Evolutionary conservation across 805 yeast genomes (phyloP), one percentile per base, ranked within the genome.

Genomic region (Lipomyces sp.): DNA sequence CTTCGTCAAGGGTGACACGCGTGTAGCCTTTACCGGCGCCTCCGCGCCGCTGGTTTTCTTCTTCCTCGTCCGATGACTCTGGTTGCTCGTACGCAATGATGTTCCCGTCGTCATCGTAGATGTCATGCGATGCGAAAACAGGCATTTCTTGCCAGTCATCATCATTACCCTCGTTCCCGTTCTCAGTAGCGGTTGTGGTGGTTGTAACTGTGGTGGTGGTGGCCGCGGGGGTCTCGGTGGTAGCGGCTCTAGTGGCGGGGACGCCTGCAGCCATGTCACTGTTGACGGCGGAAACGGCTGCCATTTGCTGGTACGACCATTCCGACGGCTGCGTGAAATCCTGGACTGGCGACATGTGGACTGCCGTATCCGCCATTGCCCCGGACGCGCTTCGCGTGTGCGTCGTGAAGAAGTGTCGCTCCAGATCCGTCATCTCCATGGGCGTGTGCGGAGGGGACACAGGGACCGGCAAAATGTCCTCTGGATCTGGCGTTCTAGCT

Each of bases 101-200:
- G 39, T 64, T 63, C 43, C 72, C 97, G 61, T 78, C 79, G 23
- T 87, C 86, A 63, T 91, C 86, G 65, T 87, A 91, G 37, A 87
- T 77, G 55, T 87, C 87, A 49, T 79, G 75, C 43, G 83, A 80
- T 2, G 95, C 81, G 26, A 87, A 82, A 0, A 91, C 82, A 38
- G 85, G 84, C 87, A 93, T 89, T 16, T 85, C 80, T 63, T 84
- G 82, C 98, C 98, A 93, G 26, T 76, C 83, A 13, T 56, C 57
- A 3, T 42, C 62, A 26, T 73, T 77, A 14, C 21, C 35, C 13
- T 7, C 21, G 18, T 11, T 19, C 14, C 29, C 26, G 7, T 34
- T 29, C 28, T 3, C 39, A 18, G 23, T 26, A 28, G 21, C n/a
- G 6, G 11, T 35, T 40, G 23, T 26, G 10, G 29, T 26, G 6